Base-by-base conservation (phyloP, 176 grass and related monocot genomes). In the Aegilops speltoides region DNA sequence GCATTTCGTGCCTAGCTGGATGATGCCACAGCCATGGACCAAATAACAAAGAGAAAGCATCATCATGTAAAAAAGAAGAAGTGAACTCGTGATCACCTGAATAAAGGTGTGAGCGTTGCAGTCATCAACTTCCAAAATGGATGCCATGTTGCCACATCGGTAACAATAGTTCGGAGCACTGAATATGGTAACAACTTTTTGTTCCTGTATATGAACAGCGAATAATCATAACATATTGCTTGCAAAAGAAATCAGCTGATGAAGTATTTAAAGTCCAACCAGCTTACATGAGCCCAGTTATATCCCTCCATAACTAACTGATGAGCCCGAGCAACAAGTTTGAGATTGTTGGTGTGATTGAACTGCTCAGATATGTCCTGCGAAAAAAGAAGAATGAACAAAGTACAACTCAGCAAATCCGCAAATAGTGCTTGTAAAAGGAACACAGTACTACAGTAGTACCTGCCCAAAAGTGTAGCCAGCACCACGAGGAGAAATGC, bases 141-240 rank as follows among this genome's bases (percentile, higher is more conserved):
- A 98, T 54, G 96, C 96, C 93, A 98, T 94, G 78, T 98, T 98
- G 76, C 96, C 96, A 52, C 96, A 98, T 60, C 96, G 87, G 69
- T 98, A 98, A 80, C 96, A 98, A 91, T 98, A 98, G 83, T 98
- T 98, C 46, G 96, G 96, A 80, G 96, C 96, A 76, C 95, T 98
- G 56, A 98, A 98, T 88, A 98, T 98, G 78, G 95, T 98, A n/a
- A 98, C 95, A 45, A 95, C 95, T 32, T 95, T 98, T 92, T 95
- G 93, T 80, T 98, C 93, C 95, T 98, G 88, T 86, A 86, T 66
- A 68, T 6, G 46, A n/a, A 46, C 22, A 28, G 75, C 62, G 36
- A 76, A 78, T 46, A 28, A 71, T 82, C 69, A 87, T 17, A 50
- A 72, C 52, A 84, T 7, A 41, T 50, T 14, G 64, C 61, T 69